Conservation (phyloP, 345 rosid genomes). For the Syzygium grande region DNA sequence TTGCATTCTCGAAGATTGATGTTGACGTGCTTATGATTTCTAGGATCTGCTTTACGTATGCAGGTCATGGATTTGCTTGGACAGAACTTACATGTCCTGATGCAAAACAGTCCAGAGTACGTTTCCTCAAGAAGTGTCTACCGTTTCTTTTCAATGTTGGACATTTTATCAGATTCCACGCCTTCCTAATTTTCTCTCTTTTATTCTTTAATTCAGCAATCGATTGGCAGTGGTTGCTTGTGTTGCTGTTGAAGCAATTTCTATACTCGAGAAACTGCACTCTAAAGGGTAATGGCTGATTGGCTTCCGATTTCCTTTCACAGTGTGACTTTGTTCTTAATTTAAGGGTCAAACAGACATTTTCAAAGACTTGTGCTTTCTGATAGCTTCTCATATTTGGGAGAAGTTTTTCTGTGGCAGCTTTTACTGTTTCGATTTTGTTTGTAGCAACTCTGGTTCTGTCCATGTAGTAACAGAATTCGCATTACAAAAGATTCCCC, state of each 20-base stretch:
- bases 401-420: neutral
- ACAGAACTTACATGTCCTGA: constrained; percentile 90
- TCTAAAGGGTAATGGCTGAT: constrained; percentile 51
- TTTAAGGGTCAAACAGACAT: neutral
- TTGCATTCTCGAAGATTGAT: neutral
- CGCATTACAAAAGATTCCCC: neutral
- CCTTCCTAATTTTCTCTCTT: neutral
- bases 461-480: neutral
- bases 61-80: constrained; percentile 96
- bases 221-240: constrained; percentile 85
- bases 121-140: constrained; percentile 3
- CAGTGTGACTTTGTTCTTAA: neutral
- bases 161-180: neutral
- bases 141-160: neutral
- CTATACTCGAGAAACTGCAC: constrained; percentile 85
- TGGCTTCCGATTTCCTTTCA: neutral
- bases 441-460: neutral
- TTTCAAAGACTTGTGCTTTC: neutral
- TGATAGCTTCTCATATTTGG: neutral
- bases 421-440: neutral
- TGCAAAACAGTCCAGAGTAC: constrained; percentile 56
- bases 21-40: neutral
- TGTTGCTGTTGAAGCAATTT: constrained; percentile 88
- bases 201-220: constrained; percentile 39
- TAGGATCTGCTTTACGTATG: neutral